Percentiles rank a stretch among this genome's conserved stretches.
phyloP scores from a whole-genome alignment of 345 rosid genomes.

The Melaleuca quinquenervia region DNA sequence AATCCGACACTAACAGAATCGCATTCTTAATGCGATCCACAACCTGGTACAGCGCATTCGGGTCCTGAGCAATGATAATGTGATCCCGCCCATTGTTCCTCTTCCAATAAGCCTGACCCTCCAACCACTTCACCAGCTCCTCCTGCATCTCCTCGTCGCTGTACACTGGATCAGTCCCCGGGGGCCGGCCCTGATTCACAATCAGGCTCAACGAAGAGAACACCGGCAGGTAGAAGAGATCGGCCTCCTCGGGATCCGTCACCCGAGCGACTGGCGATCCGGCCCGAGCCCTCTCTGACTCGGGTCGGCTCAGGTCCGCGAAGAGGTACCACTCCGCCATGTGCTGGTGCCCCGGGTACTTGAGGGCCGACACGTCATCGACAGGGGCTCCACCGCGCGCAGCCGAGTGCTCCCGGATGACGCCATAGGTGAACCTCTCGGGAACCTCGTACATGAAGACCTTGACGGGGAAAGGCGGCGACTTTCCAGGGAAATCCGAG shows the following conservation, averaged over 20 bases:
- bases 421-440: conserved; percentile 56
- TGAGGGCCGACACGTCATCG: conserved; percentile 33
- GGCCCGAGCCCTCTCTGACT: conserved; percentile 23
- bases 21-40: conserved; percentile 64
- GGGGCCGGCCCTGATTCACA: conserved; percentile 40
- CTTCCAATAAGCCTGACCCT: conserved; percentile 72
- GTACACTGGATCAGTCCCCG: conserved; percentile 32
- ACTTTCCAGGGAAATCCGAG: too few species aligned
- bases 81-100: conserved; percentile 74
- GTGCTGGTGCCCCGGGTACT: conserved; percentile 97
- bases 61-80: conserved; percentile 78
- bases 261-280: conserved; percentile 56
- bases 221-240: conserved; percentile 77
- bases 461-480: conserved; percentile 12
- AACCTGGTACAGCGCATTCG: conserved; percentile 66
- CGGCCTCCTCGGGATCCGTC: conserved; percentile 71
- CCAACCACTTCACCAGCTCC: conserved; percentile 69
- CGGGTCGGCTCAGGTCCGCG: conserved; percentile 54
- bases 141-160: conserved; percentile 89
- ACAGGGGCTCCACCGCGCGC: conserved; percentile 58
- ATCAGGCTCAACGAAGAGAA: conserved; percentile 80
- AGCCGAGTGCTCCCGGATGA: conserved; percentile 61
- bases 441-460: conserved; percentile 88
- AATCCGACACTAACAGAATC: conserved; percentile 60
- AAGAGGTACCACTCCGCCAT: conserved; percentile 97